A percentile compares a stretch with the other conserved stretches of the same genome.
Evolutionary conservation across 2,329 filamentous ascomycete genomes (phyloP).

Genomic region (Ceratocystis alfenasii): DNA sequence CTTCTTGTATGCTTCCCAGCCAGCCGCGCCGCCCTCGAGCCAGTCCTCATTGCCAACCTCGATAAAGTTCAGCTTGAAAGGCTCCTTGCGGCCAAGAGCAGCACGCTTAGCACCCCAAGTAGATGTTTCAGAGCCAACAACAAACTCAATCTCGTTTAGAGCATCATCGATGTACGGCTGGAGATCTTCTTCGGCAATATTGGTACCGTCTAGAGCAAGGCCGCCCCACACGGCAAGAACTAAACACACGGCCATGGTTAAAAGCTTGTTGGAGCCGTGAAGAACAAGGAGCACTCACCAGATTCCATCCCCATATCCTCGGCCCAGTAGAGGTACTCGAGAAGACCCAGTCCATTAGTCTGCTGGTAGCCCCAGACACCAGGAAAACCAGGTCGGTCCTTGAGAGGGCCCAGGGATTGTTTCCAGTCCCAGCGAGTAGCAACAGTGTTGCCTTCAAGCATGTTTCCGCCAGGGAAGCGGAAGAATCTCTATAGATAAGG

Average conservation of each 20-base stretch:
- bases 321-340: conserved; percentile 51
- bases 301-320: conserved; percentile 47
- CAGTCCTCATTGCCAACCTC: conserved; percentile 60
- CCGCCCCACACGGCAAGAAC: conserved; percentile 49
- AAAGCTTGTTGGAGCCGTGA: not conserved
- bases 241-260: conserved; percentile 21
- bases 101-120: conserved; percentile 48
- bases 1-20: conserved; percentile 39
- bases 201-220: conserved; percentile 41
- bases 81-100: conserved; percentile 47
- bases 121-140: conserved; percentile 41
- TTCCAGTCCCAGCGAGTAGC: conserved; percentile 41
- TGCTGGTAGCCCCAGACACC: conserved; percentile 50
- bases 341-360: conserved; percentile 48
- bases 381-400: conserved; percentile 42
- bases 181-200: conserved; percentile 41
- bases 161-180: conserved; percentile 47
- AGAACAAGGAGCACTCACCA: conserved; percentile 28
- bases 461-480: conserved; percentile 54
- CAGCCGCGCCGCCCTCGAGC: conserved; percentile 38
- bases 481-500: conserved; percentile 37
- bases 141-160: conserved; percentile 52
- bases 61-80: conserved; percentile 48
- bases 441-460: conserved; percentile 40
- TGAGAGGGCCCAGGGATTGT: conserved; percentile 42